A percentile compares a stretch with the other conserved stretches of the same genome.
Evolutionary conservation across 257 asterid genomes (phyloP).

Genomic region (Schizonepeta tenuifolia): DNA sequence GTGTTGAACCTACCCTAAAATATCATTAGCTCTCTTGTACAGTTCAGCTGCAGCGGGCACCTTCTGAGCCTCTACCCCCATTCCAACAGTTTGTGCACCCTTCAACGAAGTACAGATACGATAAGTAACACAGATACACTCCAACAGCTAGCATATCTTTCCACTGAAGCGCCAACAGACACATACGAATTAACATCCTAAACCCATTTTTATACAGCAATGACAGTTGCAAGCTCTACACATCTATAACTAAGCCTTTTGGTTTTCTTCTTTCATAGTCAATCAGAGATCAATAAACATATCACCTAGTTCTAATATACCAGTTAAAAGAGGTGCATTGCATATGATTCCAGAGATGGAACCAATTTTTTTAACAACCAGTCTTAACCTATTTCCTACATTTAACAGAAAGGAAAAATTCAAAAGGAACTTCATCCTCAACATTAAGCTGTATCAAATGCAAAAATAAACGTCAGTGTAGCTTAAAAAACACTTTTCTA

Average conservation of each 20-base stretch:
- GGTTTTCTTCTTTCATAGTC: not conserved
- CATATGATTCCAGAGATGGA: not conserved
- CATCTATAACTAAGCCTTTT: not conserved
- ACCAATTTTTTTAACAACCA: constrained; percentile 10
- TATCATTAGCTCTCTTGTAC: constrained; percentile 79
- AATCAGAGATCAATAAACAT: not conserved
- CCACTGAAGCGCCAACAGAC: constrained; percentile 19
- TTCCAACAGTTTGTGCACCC: constrained; percentile 99
- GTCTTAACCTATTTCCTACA: constrained; percentile 3
- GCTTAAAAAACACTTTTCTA: not conserved
- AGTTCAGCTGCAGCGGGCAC: constrained; percentile 95
- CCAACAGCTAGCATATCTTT: not conserved
- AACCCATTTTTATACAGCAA: not conserved
- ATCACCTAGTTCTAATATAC: not conserved
- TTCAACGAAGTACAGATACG: constrained; percentile 40
- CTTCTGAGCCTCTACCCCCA: constrained; percentile 94
- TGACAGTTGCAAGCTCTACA: constrained; percentile 1
- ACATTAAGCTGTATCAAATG: constrained; percentile 10
- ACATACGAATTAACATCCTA: constrained; percentile 11
- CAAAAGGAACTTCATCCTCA: constrained; percentile 23
- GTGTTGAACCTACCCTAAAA: constrained; percentile 66
- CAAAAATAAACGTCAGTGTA: not conserved
- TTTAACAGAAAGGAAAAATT: not conserved
- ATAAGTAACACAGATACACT: not conserved
- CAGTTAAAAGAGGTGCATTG: not conserved